Conservation (phyloP, 1,284 basidiomycete species). For the Ustilago loliicola region DNA sequence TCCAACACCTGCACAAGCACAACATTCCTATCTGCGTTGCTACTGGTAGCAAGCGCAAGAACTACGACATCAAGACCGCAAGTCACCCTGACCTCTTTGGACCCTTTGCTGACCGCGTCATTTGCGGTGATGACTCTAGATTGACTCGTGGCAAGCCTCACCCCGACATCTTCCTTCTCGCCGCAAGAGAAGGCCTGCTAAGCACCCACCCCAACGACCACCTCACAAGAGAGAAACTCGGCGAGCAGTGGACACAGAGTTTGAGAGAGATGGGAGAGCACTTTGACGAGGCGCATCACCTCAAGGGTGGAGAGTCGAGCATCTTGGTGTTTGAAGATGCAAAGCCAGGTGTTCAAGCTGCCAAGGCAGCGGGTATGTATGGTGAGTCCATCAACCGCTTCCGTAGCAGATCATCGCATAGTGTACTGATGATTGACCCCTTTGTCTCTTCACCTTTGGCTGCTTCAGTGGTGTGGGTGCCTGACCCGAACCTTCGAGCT, state of each 20-base stretch:
- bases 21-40: conserved; percentile 69
- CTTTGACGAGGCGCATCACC: conserved; percentile 46
- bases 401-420: background rate
- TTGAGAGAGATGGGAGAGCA: conserved; percentile 58
- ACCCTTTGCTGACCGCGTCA: conserved; percentile 58
- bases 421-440: background rate
- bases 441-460: no score
- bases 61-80: conserved; percentile 67
- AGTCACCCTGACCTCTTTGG: conserved; percentile 59
- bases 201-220: conserved; percentile 31
- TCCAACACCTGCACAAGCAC: conserved; percentile 65
- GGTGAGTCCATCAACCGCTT: conserved; percentile 38
- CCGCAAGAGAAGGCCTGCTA: conserved; percentile 64
- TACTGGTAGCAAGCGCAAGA: conserved; percentile 66
- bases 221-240: conserved; percentile 25
- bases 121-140: conserved; percentile 68
- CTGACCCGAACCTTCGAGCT: conserved; percentile 59
- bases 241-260: conserved; percentile 32
- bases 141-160: conserved; percentile 67
- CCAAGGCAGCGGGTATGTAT: conserved; percentile 67
- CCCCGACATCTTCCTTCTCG: conserved; percentile 70
- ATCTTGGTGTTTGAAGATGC: conserved; percentile 71
- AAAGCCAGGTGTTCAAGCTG: conserved; percentile 66
- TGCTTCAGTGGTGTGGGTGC: conserved; percentile 65
- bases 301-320: conserved; percentile 59